Conservation (phyloP, 805 yeast species). For the Schwanniomyces sp. region DNA sequence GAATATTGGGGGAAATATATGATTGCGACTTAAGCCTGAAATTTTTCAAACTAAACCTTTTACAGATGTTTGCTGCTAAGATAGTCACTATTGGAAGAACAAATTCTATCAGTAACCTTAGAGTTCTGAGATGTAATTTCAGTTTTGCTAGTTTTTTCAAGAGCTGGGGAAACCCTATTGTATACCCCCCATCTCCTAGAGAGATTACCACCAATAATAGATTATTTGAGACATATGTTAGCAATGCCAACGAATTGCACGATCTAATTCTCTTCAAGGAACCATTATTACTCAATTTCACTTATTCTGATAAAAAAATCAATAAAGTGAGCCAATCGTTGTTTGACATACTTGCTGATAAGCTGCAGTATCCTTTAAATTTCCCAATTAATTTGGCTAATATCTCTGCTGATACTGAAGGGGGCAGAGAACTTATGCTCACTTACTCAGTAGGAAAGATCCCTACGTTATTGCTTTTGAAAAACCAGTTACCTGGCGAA, state of each 20-base stretch:
- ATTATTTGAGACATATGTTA: slow-evolving; percentile 42
- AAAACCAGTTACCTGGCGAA: slow-evolving; percentile 59
- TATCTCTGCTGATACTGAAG: slow-evolving; percentile 67
- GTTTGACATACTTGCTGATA: slow-evolving; percentile 29
- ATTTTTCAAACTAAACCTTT: neutral
- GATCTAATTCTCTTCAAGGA: slow-evolving; percentile 50
- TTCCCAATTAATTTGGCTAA: slow-evolving; percentile 60
- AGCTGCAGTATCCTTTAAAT: slow-evolving; percentile 36
- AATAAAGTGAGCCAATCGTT: slow-evolving; percentile 64
- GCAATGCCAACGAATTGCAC: slow-evolving; percentile 60
- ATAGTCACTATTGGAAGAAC: neutral
- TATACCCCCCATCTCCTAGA: slow-evolving; percentile 42
- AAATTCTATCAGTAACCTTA: neutral
- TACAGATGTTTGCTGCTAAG: neutral
- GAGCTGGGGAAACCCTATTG: slow-evolving; percentile 18
- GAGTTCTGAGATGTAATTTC: neutral
- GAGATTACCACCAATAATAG: slow-evolving; percentile 40
- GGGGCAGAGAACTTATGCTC: slow-evolving; percentile 55
- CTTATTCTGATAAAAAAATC: slow-evolving; percentile 58
- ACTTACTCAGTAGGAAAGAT: slow-evolving; percentile 56
- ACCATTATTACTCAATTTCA: slow-evolving; percentile 73
- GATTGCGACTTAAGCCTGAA: neutral
- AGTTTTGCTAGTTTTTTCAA: slow-evolving; percentile 3
- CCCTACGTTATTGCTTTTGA: slow-evolving; percentile 67
- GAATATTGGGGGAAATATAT: neutral